These are phyloP conservation scores for Fusarium nodosum DNA, from an alignment of 2,329 filamentous ascomycete species.

Conservation along the genomic window DNA sequence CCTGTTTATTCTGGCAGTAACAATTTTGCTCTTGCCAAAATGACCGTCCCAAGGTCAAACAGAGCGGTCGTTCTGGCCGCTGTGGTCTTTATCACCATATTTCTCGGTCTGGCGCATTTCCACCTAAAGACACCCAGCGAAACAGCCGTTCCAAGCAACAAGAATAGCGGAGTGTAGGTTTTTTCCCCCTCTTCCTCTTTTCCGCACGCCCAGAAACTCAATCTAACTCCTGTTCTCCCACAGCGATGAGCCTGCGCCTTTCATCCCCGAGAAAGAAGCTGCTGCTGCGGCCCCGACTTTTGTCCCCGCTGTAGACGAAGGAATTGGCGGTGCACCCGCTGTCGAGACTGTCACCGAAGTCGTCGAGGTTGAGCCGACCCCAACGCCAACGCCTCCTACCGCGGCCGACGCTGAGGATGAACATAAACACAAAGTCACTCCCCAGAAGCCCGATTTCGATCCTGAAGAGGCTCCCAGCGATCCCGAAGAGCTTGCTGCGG, in stretches of 20 bases:
- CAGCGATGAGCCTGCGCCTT: constrained; percentile 29
- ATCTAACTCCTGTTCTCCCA: background rate
- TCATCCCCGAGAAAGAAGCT: constrained; percentile 32
- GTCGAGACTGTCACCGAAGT: constrained; percentile 10
- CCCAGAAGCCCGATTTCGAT: constrained; percentile 1
- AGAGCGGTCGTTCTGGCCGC: constrained; percentile 32
- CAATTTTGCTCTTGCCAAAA: constrained; percentile 2
- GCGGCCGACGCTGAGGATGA: background rate
- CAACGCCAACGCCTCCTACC: background rate
- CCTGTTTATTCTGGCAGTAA: background rate
- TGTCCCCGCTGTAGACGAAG: constrained; percentile 21
- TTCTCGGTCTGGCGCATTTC: constrained; percentile 34
- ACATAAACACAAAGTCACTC: constrained; percentile 2
- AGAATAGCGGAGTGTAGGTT: constrained; percentile 21
- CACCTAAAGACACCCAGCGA: constrained; percentile 26
- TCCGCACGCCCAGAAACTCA: background rate
- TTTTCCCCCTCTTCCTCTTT: background rate
- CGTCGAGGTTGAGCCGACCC: constrained; percentile 4
- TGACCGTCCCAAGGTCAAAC: constrained; percentile 31
- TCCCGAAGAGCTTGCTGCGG: constrained; percentile 22
- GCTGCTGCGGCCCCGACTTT: constrained; percentile 22
- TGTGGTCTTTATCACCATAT: constrained; percentile 32
- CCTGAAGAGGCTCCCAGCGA: constrained; percentile 22
- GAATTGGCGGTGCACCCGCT: constrained; percentile 11
- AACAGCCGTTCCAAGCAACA: background rate